phyloP scores from a whole-genome alignment of 805 yeast species.

The Wickerhamomyces chambardii region DNA sequence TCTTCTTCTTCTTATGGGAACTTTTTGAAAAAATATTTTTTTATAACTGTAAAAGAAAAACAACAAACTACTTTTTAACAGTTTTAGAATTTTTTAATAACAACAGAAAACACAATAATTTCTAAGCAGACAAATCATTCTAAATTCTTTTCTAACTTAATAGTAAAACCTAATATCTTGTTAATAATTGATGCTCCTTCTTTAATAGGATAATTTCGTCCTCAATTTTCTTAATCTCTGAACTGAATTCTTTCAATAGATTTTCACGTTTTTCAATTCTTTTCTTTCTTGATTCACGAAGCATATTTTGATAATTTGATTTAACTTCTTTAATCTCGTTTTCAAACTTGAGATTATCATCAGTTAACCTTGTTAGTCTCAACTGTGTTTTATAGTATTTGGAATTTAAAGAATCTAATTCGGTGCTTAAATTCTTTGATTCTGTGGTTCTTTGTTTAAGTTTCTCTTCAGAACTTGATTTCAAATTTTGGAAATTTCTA shows the following conservation, averaged over 20 bases:
- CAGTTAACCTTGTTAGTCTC: constrained; percentile 20
- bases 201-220: constrained; percentile 3
- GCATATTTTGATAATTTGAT: constrained; percentile 6
- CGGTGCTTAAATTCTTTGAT: constrained; percentile 18
- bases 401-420: constrained; percentile 17
- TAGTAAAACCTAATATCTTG: too few species aligned
- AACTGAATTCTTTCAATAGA: constrained; percentile 15
- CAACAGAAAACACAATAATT: too few species aligned
- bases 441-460: constrained; percentile 13
- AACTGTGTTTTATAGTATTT: constrained; percentile 24
- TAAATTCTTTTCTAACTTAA: too few species aligned
- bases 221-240: constrained; percentile 15
- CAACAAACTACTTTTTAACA: too few species aligned
- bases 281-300: constrained; percentile 9
- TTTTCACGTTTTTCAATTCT: constrained; percentile 13
- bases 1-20: too few species aligned
- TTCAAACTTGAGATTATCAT: constrained; percentile 8
- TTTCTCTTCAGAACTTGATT: constrained; percentile 18
- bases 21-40: too few species aligned
- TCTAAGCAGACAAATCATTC: too few species aligned
- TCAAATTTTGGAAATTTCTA: constrained; percentile 22
- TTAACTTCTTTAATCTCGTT: constrained; percentile 10
- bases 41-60: too few species aligned
- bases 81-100: too few species aligned
- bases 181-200: constrained; percentile 4